Evolutionary conservation across 345 rosid genomes (phyloP).

Genomic region (thale cress (Arabidopsis thaliana)): TAIR10.1 NC_003071.7:16339501-16340000

Average conservation of each 20-base stretch:
- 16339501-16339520: conserved; percentile 58
- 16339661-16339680: conserved; percentile 54
- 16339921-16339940: conserved; percentile 39
- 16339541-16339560: conserved; percentile 45
- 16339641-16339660: conserved; percentile 48
- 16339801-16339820: conserved; percentile 35
- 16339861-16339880: conserved; percentile 47
- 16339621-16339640: too few species aligned
- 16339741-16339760: conserved; percentile 38
- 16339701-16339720: conserved; percentile 47
- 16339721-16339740: conserved; percentile 30
- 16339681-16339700: conserved; percentile 54
- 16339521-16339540: conserved; percentile 57
- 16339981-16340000: conserved; percentile 24
- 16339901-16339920: conserved; percentile 21
- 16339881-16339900: conserved; percentile 38
- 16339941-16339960: conserved; percentile 19
- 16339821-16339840: background rate
- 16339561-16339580: conserved; percentile 37
- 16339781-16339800: conserved; percentile 44
- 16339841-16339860: conserved; percentile 41
- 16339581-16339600: too few species aligned
- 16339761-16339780: conserved; percentile 42
- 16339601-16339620: too few species aligned
- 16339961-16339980: conserved; percentile 38